These are phyloP conservation scores for Clarireedia sp. DNA, from an alignment of 2,329 filamentous ascomycete species.

Conservation along the genomic window DNA sequence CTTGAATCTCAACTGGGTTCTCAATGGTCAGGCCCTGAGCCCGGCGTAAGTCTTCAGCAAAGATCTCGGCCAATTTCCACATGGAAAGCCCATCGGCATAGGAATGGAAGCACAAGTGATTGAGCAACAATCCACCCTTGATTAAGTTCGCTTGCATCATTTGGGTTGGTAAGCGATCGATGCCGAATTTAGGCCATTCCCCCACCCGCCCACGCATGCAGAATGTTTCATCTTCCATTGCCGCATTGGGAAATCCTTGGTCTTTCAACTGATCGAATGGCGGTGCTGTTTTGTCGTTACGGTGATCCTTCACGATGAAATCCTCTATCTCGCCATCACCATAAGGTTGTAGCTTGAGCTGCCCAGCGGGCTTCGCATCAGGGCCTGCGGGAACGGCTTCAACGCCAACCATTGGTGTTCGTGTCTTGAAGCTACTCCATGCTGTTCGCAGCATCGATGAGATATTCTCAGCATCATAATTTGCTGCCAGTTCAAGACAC, in stretches of 20 bases:
- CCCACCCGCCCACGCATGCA: conserved; percentile 2
- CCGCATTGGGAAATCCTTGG: conserved; percentile 1
- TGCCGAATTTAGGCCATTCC: conserved; percentile 1
- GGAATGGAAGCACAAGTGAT: neutral
- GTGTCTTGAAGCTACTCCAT: neutral
- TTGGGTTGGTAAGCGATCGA: conserved; percentile 1
- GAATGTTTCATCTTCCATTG: neutral
- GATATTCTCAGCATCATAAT: conserved; percentile 1
- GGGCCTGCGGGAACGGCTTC: conserved; percentile 1
- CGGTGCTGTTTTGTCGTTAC: neutral
- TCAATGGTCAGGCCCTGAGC: conserved; percentile 4
- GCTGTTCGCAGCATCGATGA: conserved; percentile 4
- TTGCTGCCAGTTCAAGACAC: conserved; percentile 1
- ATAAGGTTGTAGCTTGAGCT: conserved; percentile 1
- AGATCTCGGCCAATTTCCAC: neutral
- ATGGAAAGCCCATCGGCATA: neutral
- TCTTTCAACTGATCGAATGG: neutral
- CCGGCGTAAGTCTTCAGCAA: conserved; percentile 1
- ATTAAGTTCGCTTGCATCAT: conserved; percentile 5
- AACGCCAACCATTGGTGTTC: conserved; percentile 2
- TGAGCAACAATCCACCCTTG: conserved; percentile 2
- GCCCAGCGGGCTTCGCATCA: conserved; percentile 1
- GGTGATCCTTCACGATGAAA: conserved; percentile 1
- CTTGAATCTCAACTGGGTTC: neutral
- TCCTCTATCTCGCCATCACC: conserved; percentile 2